These are phyloP conservation scores for Hirschioporus abietinus DNA, from an alignment of 768 basidiomycete genomes.

Conservation along the genomic window DNA sequence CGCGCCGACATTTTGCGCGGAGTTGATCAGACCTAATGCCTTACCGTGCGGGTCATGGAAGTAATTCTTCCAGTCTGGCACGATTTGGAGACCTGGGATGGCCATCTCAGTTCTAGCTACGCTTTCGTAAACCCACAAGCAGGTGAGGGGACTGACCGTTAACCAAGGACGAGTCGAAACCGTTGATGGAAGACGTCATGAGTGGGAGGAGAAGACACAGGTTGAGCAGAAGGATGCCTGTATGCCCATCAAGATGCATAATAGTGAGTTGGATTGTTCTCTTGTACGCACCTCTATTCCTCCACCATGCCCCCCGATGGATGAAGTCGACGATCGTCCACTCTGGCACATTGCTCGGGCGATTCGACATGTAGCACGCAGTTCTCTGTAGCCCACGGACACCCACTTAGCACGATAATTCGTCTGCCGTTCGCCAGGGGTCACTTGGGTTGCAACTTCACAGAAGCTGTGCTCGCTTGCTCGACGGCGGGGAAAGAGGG, in stretches of 20 bases:
- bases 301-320: conserved; percentile 57
- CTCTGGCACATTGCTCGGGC: conserved; percentile 25
- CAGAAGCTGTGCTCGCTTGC: too few species aligned
- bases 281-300: conserved; percentile 42
- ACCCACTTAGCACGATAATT: not conserved
- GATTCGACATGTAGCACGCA: not conserved
- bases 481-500: too few species aligned
- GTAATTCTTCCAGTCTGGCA: conserved; percentile 56
- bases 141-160: conserved; percentile 32
- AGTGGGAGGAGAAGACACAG: conserved; percentile 55
- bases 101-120: conserved; percentile 16
- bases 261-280: not conserved
- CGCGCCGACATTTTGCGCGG: conserved; percentile 58
- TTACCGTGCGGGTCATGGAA: conserved; percentile 49
- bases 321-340: conserved; percentile 58
- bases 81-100: conserved; percentile 54
- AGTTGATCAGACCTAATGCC: conserved; percentile 55
- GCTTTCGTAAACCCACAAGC: conserved; percentile 21
- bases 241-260: not conserved
- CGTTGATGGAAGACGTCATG: conserved; percentile 61
- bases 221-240: conserved; percentile 56
- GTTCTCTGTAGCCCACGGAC: not conserved
- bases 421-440: not conserved
- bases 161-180: conserved; percentile 62
- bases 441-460: not conserved